Evolutionary conservation across 73 alveolate genomes (phyloP).

Genomic region (Paramecium sexaurelia): DNA sequence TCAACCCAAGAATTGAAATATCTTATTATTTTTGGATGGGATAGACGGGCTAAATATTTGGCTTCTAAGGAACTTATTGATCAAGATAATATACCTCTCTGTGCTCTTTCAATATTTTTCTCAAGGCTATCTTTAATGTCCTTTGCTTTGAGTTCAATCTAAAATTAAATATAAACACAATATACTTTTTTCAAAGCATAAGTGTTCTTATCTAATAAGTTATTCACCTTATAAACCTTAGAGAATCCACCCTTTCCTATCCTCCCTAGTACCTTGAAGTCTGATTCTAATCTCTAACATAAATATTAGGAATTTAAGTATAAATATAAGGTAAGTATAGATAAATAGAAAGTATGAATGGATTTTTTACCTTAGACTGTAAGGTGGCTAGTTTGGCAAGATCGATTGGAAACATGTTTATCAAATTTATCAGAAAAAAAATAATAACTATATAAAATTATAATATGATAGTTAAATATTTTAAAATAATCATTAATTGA

Average conservation of each 20-base stretch:
- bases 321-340: not conserved
- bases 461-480: not conserved
- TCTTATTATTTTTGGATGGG: constrained; percentile 67
- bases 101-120: constrained; percentile 13
- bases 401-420: constrained; percentile 22
- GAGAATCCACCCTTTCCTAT: constrained; percentile 72
- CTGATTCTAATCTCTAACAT: constrained; percentile 60
- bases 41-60: constrained; percentile 56
- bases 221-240: constrained; percentile 63
- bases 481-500: not conserved
- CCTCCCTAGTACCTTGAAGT: constrained; percentile 72
- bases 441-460: not conserved
- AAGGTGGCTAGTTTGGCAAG: constrained; percentile 53
- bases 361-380: constrained; percentile 27
- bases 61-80: constrained; percentile 59
- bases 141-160: constrained; percentile 14
- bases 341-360: not conserved
- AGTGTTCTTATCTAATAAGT: constrained; percentile 56
- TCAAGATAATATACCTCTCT: not conserved
- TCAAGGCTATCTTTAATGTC: constrained; percentile 31
- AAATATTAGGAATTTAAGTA: not conserved
- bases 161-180: not conserved
- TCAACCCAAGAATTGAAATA: constrained; percentile 69
- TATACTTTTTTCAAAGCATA: constrained; percentile 62
- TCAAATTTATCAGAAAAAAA: constrained; percentile 34